Base-by-base conservation (phyloP, 2,329 filamentous ascomycete genomes). In the Thelonectria olida region DNA sequence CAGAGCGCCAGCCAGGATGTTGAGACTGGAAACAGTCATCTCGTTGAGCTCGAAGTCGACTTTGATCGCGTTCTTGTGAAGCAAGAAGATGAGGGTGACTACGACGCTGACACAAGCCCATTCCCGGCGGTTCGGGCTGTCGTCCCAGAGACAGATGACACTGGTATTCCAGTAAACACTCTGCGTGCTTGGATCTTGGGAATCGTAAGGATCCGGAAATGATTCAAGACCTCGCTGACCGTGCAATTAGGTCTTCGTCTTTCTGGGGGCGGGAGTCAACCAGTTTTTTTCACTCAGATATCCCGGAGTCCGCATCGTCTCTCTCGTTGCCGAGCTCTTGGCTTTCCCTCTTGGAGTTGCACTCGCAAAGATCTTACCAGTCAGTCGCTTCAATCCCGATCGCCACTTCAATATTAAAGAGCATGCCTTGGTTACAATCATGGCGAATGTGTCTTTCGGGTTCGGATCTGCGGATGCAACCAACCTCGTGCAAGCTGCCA, bases 401-500 rank as follows among this genome's bases (percentile, higher is more conserved):
- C 55, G 78, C 1, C 76, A 74, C 8, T 80, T 78, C 79, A 74
- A 84, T 75, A 71, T 78, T 76, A 78, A 87, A 69, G 70, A 87
- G 61, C 71, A 84, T 74, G 67, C 84, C 75, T 67, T 85, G 77
- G 75, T 87, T 68, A 79, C 77, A 65, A 79, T 80, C 67, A 80
- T 80, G 77, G 78, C 78, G 5, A 77, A 76, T 42, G 77, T 58
- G 13, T 58, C 55, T 2, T 58, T 58, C 8, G 55, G 55, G 4
- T 58, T 58, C 15, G 55, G 55, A 15, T 58, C 55, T 5, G 55
- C 55, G 4, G 76, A 44, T 22, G 50, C 53, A 31, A 47, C 48
- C 19, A 53, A 53, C 48, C 23, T 62, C n/a, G 47, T 87, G 84
- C 78, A 82, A 81, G 56, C 56, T 13, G 49, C 56, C 22, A 54